phyloP scores from a whole-genome alignment of 2,329 filamentous ascomycete species.

The Fusarium kyushuense region DNA sequence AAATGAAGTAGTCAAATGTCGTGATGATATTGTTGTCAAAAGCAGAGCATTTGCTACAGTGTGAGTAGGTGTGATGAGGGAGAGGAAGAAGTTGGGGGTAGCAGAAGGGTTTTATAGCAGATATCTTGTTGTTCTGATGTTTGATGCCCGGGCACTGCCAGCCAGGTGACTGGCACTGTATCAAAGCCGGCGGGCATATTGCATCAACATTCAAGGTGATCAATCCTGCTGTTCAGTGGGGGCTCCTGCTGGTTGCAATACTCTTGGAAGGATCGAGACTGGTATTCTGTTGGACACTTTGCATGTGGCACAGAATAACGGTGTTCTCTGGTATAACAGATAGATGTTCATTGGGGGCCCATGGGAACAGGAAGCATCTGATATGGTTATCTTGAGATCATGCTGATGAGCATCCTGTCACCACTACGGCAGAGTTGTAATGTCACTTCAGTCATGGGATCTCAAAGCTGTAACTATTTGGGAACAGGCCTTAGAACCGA shows the following conservation, averaged over 20 bases:
- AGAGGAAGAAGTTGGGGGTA: neutral
- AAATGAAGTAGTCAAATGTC: slow-evolving; percentile 5
- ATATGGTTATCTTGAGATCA: slow-evolving; percentile 11
- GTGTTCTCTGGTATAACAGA: neutral
- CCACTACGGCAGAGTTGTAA: neutral
- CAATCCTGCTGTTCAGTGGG: slow-evolving; percentile 3
- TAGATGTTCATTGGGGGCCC: slow-evolving; percentile 13
- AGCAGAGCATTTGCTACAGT: neutral
- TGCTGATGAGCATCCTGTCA: neutral
- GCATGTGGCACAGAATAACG: slow-evolving; percentile 24
- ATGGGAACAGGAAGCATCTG: neutral
- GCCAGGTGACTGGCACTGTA: slow-evolving; percentile 25
- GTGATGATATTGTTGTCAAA: neutral
- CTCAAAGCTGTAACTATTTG: neutral
- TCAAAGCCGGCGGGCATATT: slow-evolving; percentile 13
- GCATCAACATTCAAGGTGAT: slow-evolving; percentile 9
- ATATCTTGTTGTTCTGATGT: slow-evolving; percentile 1
- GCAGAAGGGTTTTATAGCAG: neutral
- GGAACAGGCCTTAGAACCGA: neutral
- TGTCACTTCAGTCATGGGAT: slow-evolving; percentile 9
- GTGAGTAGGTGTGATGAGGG: neutral
- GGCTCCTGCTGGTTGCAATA: neutral
- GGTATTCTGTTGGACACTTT: neutral
- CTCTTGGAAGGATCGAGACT: neutral
- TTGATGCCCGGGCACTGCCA: slow-evolving; percentile 18